Conservation (phyloP, 176 grass and related monocot species). For the Avena atlantica region DNA sequence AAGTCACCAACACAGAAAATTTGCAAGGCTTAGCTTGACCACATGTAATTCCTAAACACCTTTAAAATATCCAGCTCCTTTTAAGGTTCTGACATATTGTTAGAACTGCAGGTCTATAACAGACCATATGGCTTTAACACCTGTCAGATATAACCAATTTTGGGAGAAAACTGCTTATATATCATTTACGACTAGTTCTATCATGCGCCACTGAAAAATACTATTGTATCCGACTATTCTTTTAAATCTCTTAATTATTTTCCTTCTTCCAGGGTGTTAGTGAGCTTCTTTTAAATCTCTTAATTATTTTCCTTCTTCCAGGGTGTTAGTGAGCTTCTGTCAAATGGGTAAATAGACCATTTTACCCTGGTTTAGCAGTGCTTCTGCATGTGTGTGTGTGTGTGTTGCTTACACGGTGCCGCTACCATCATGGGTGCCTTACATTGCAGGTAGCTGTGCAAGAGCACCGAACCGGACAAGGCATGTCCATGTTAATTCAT, state of each 20-base stretch:
- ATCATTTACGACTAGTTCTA: neutral
- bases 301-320: neutral
- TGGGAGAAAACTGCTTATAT: conserved; percentile 13
- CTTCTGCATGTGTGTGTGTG: neutral
- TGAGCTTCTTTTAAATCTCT: neutral
- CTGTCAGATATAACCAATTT: neutral
- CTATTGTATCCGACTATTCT: neutral
- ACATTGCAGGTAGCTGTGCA: neutral
- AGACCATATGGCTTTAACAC: neutral
- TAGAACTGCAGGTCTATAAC: neutral
- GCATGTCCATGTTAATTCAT: neutral
- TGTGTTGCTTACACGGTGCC: neutral
- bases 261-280: neutral
- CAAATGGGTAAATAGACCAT: neutral
- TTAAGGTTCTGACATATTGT: neutral
- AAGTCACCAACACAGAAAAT: neutral
- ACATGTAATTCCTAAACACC: neutral
- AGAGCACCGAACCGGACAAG: neutral
- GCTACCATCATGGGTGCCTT: neutral
- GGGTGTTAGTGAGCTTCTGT: conserved; percentile 8
- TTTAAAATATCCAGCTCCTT: neutral
- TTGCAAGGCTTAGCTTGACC: neutral
- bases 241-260: neutral
- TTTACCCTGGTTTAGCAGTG: conserved; percentile 2
- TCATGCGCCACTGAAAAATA: neutral